Evolutionary conservation across 2,329 filamentous ascomycete species (phyloP).

Genomic region (Sclerotiophoma versabilis): DNA sequence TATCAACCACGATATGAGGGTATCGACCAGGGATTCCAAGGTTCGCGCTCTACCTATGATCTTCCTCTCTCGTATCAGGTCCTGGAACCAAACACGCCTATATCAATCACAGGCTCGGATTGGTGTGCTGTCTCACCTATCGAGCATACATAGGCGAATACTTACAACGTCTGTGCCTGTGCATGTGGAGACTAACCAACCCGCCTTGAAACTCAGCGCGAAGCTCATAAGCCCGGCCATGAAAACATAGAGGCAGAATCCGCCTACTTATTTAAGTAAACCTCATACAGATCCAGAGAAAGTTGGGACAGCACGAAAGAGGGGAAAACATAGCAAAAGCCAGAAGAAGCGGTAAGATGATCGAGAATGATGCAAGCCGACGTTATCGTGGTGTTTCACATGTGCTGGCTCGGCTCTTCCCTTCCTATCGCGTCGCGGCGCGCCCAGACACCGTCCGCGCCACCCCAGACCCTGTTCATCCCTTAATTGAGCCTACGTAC

Average conservation of each 20-base stretch:
- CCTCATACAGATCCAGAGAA: background rate
- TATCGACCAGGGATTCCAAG: background rate
- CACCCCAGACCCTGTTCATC: constrained; percentile 23
- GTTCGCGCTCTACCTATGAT: background rate
- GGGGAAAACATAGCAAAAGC: background rate
- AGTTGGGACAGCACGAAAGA: background rate
- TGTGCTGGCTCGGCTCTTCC: constrained; percentile 18
- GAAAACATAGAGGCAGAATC: background rate
- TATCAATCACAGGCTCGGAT: background rate
- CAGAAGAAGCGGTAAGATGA: constrained; percentile 2
- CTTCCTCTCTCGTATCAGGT: background rate
- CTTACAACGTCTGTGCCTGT: background rate
- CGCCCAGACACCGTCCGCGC: constrained; percentile 12
- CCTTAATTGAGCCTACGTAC: constrained; percentile 18
- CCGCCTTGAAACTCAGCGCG: background rate
- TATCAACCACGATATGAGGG: background rate
- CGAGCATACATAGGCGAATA: background rate
- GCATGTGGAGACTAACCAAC: constrained; percentile 1
- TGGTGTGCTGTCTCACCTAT: constrained; percentile 1
- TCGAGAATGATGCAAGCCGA: constrained; percentile 6
- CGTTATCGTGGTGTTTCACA: constrained; percentile 16
- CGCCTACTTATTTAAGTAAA: background rate
- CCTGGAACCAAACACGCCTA: background rate
- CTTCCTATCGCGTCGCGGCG: constrained; percentile 12
- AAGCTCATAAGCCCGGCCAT: background rate